Evolutionary conservation across 257 asterid genomes (phyloP).

Genomic region (Sherardia arvensis): DNA sequence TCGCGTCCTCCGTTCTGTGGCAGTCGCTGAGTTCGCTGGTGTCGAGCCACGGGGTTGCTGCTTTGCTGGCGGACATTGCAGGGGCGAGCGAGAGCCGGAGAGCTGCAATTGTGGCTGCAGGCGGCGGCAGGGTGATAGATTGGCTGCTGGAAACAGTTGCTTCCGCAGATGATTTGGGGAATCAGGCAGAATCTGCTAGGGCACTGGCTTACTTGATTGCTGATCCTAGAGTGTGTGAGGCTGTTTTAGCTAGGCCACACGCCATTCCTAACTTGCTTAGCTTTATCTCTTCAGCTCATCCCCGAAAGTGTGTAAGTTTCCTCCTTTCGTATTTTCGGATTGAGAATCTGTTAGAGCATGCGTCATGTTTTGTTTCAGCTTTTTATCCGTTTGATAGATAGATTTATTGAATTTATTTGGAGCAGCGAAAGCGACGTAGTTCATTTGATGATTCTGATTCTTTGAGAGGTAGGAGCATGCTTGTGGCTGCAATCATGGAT

Average conservation of each 20-base stretch:
- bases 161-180: constrained; percentile 48
- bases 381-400: constrained; percentile 17
- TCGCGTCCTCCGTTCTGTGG: constrained; percentile 89
- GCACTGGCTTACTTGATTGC: constrained; percentile 85
- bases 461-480: constrained; percentile 98
- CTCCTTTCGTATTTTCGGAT: background rate
- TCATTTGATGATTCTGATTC: constrained; percentile 69
- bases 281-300: constrained; percentile 92
- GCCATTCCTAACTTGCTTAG: constrained; percentile 78
- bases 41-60: constrained; percentile 94
- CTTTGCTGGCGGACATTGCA: constrained; percentile 86
- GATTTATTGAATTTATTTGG: constrained; percentile 36
- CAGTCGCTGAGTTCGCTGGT: constrained; percentile 80
- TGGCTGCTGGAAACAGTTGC: constrained; percentile 81
- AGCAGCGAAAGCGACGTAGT: constrained; percentile 68
- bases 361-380: background rate
- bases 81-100: constrained; percentile 85
- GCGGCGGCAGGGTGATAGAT: constrained; percentile 91
- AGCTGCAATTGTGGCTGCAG: constrained; percentile 90
- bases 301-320: constrained; percentile 54
- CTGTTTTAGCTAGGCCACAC: constrained; percentile 71
- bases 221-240: constrained; percentile 68
- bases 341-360: background rate
- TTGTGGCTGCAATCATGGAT: constrained; percentile 96
- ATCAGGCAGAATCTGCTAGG: constrained; percentile 92